These are phyloP conservation scores for Neurospora sp. DNA, from an alignment of 495 filamentous ascomycete species.

Conservation along the genomic window DNA sequence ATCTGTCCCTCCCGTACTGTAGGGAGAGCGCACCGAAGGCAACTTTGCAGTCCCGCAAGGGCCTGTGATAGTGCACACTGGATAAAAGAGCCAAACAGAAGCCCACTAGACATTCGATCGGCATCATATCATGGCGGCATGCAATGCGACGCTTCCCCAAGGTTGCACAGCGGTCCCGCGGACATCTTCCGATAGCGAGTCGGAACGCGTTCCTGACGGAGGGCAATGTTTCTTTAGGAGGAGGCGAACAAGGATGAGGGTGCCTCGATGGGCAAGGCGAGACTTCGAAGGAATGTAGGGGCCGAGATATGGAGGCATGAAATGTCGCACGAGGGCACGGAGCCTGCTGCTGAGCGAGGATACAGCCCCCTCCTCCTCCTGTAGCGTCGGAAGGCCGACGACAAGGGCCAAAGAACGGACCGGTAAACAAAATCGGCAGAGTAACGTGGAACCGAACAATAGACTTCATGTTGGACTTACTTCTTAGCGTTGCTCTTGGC, in stretches of 20 bases:
- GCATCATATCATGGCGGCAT: not conserved
- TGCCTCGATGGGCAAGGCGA: not conserved
- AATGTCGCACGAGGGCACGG: not conserved
- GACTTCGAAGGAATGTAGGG: not conserved
- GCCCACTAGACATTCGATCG: not conserved
- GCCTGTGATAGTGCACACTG: not conserved
- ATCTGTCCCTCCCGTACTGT: not conserved
- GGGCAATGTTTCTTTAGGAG: not conserved
- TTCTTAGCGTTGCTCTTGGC: constrained; percentile 76
- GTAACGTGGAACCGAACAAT: not conserved
- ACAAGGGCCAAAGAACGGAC: not conserved
- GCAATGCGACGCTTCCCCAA: not conserved
- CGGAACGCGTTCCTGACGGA: not conserved
- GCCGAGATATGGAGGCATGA: not conserved
- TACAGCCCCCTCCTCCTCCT: not conserved
- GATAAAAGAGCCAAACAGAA: not conserved
- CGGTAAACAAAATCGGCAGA: not conserved
- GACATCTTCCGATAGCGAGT: not conserved
- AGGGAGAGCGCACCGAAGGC: not conserved
- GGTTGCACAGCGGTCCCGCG: not conserved
- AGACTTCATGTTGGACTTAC: constrained; percentile 37
- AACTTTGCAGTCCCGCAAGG: not conserved
- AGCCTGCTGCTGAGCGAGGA: not conserved
- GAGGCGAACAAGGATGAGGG: not conserved
- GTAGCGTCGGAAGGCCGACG: not conserved